These are phyloP conservation scores for Yarrowia sp. DNA, from an alignment of 805 yeast genomes.

Conservation along the genomic window DNA sequence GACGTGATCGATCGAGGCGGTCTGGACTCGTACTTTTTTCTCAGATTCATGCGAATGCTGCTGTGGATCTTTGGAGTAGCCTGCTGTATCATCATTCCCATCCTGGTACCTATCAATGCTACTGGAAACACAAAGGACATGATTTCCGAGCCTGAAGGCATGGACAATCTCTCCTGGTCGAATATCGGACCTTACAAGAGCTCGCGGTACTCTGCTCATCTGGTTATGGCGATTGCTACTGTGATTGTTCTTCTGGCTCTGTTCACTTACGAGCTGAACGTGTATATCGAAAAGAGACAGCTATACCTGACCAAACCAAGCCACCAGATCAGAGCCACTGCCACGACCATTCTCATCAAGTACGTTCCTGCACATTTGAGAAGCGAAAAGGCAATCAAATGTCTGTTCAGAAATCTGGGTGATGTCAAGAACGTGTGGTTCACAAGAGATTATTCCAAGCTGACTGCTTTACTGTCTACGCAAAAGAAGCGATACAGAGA, in stretches of 20 bases:
- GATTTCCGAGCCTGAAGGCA: slow-evolving; percentile 51
- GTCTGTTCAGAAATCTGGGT: slow-evolving; percentile 48
- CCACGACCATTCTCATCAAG: slow-evolving; percentile 69
- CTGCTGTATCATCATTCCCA: slow-evolving; percentile 62
- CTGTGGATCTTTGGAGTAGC: slow-evolving; percentile 59
- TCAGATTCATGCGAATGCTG: slow-evolving; percentile 64
- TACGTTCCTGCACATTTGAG: slow-evolving; percentile 62
- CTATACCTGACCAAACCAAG: slow-evolving; percentile 49
- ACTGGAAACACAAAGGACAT: slow-evolving; percentile 50
- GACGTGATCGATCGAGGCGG: slow-evolving; percentile 60
- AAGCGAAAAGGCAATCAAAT: slow-evolving; percentile 59
- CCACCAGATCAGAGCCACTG: slow-evolving; percentile 45
- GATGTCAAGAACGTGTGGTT: slow-evolving; percentile 67
- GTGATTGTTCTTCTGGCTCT: slow-evolving; percentile 61
- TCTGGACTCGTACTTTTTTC: slow-evolving; percentile 75
- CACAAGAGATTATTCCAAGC: slow-evolving; percentile 53
- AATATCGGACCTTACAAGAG: slow-evolving; percentile 65
- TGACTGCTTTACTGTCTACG: background rate
- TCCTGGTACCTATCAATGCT: slow-evolving; percentile 69
- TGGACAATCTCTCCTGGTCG: slow-evolving; percentile 75
- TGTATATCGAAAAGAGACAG: slow-evolving; percentile 59
- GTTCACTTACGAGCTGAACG: slow-evolving; percentile 57
- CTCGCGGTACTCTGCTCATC: slow-evolving; percentile 64
- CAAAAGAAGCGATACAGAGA: slow-evolving; percentile 43
- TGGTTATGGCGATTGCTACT: slow-evolving; percentile 53